These are phyloP conservation scores for Begonia fuchsioides DNA, from an alignment of 306 rosid species.

Conservation along the genomic window DNA sequence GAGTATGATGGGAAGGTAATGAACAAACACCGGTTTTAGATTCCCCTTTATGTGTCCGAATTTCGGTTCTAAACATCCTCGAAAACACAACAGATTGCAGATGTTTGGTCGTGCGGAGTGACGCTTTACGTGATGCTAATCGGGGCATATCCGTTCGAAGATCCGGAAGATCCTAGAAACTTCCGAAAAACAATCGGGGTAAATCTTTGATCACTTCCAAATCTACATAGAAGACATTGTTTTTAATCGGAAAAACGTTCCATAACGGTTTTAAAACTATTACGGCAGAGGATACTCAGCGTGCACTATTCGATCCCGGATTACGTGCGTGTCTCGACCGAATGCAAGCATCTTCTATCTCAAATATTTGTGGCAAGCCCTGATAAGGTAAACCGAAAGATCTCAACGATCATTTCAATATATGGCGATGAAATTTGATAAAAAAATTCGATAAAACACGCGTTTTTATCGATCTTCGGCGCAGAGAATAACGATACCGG, in stretches of 20 bases:
- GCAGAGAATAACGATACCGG: constrained; percentile 77
- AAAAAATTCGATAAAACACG: no score
- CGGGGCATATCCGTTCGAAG: constrained; percentile 88
- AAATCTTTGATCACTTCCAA: not conserved
- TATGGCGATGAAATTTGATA: not conserved
- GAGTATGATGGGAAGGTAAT: constrained; percentile 73
- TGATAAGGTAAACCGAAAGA: constrained; percentile 30
- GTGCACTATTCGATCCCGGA: constrained; percentile 56
- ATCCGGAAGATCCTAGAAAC: constrained; percentile 61
- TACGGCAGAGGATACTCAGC: constrained; percentile 54
- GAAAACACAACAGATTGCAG: constrained; percentile 48
- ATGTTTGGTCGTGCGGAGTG: constrained; percentile 96
- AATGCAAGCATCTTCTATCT: constrained; percentile 58
- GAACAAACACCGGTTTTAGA: constrained; percentile 10
- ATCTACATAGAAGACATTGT: no score
- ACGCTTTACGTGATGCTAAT: constrained; percentile 74
- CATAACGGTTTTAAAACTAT: not conserved
- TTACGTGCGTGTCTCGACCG: constrained; percentile 41
- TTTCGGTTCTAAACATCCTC: not conserved
- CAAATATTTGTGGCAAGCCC: constrained; percentile 62
- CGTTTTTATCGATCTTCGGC: not conserved
- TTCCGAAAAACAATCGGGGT: constrained; percentile 54
- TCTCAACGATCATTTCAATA: not conserved
- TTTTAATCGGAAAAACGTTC: no score
- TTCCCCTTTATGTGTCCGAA: constrained; percentile 1